Base-by-base conservation (phyloP, 2,329 filamentous ascomycete species). In the Penicillium olsonii region DNA sequence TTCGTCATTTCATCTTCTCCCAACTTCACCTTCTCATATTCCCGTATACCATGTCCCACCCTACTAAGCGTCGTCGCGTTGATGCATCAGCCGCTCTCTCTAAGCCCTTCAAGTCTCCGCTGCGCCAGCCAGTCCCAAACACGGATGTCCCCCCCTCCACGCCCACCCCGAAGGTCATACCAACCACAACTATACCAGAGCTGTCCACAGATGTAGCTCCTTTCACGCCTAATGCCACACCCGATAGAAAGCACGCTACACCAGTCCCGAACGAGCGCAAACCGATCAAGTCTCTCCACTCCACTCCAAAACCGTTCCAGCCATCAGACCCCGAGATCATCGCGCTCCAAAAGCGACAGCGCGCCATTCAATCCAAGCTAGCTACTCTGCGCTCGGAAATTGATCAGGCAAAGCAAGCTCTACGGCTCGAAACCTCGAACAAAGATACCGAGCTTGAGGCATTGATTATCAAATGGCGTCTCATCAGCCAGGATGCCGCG, bases 61-160 rank as follows among this genome's bases (percentile, higher is more conserved):
- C 78, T 48, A 75, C 75, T 49, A 88, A 88, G 73, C 81, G 84
- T 42, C 84, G 85, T 52, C 82, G 84, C 56, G 72, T 87, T 54
- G 78, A 85, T 37, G 78, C 81, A 33, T 71, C 78, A 18, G 76
- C 75, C n/a, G 79, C 80, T 6, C 78, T 89, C 40, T 79, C 80
- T 54, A 87, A 85, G 64, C 87, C 87, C 0, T 90, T 90, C 73
- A 84, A 85, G 57, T 89, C 87, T 38, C 87, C 86, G 12, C 78
- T 87, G 53, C 81, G 79, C 57, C 78, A 74, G 31, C 73, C 75
- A 12, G 34, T 41, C 17, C 40, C 63, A 29, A 37, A 7, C 18
- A 46, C 50, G 9, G 47, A 53, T 29, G 22, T 53, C 57, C 39
- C 41, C 15, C 52, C 40, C 26, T 39, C 48, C 50, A 37, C 55